These are phyloP conservation scores for Euphrasia arctica DNA, from an alignment of 305 asterid genomes.

Conservation along the genomic window DNA sequence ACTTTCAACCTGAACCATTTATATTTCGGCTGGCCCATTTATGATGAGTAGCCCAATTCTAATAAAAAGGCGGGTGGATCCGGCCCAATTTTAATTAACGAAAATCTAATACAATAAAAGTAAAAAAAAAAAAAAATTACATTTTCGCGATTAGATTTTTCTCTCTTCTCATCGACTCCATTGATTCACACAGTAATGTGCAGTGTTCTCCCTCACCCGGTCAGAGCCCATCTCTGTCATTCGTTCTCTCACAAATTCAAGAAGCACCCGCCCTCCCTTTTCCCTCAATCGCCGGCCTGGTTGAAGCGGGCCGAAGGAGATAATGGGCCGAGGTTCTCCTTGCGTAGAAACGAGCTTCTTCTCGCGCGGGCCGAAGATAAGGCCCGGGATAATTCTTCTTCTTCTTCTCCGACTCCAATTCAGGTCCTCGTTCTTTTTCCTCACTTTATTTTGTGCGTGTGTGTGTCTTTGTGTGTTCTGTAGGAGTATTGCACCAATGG, in stretches of 20 bases:
- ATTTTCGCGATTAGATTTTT: no score
- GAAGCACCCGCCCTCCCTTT: constrained; percentile 9
- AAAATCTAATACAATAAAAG: no score
- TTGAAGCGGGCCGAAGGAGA: constrained; percentile 25
- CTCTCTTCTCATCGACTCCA: constrained; percentile 7
- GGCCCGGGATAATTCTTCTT: constrained; percentile 45
- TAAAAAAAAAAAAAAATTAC: no score
- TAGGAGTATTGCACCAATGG: no score
- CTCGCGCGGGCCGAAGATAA: constrained; percentile 75
- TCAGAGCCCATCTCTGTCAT: constrained; percentile 26
- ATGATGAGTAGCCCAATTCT: no score
- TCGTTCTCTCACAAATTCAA: constrained; percentile 31
- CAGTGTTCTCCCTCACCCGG: constrained; percentile 32
- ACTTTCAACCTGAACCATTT: no score
- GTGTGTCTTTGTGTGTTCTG: no score
- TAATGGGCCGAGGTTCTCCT: constrained; percentile 28
- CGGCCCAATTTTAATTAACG: no score
- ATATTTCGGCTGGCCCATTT: no score
- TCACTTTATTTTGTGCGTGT: no score
- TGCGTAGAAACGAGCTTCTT: constrained; percentile 53
- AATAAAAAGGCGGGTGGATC: no score
- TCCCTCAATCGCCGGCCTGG: constrained; percentile 29
- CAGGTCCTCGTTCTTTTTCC: constrained; percentile 22
- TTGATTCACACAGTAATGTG: constrained; percentile 31
- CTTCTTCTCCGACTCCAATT: constrained; percentile 39